Base-by-base conservation (phyloP, 169 alveolate species). In the Theileria sp. region DNA sequence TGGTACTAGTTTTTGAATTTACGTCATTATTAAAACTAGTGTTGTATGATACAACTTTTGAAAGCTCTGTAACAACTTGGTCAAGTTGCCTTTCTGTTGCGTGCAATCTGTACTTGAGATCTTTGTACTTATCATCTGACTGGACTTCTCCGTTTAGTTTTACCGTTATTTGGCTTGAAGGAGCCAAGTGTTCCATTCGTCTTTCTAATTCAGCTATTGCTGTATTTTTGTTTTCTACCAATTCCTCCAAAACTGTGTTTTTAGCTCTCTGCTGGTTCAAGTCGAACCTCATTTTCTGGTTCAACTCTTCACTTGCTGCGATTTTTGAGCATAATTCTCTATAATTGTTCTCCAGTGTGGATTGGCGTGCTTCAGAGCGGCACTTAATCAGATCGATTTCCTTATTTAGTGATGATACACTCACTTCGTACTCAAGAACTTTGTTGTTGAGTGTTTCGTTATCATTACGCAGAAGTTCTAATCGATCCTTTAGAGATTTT, bases 231-330 rank as follows among this genome's bases (percentile, higher is more conserved):
- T 60, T 19, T 30, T 68, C 83, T 34, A 82, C 23, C 8, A 82
- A 71, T 32, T 82, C 88, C 58, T 82, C 88, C 70, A 82, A 32
- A 23, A 82, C 56, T 49, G 56, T 15, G 49, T 82, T 82, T 72
- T 60, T 44, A 34, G 75, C 50, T 19, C 77, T 78, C 26, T 75
- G 75, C 60, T 73, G 34, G 44, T 69, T 68, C 50, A 82, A 23
- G n/a, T 73, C 85, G 28, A 74, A 58, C 49, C 86, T 56, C 62
- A 60, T 56, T 8, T 56, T 64, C 32, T 70, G 62, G 44, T 70
- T 72, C 19, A 73, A 74, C 19, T 69, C 80, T 30, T 82, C 84
- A 1, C 79, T 36, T 44, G 72, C 82, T 19, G 61, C n/a, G 26
- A 82, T 71, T 71, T 73, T 82, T 32, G 75, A 77, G 58, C 88